phyloP scores from a whole-genome alignment of 2,329 filamentous ascomycete species.

The Malbranchea zuffiana region DNA sequence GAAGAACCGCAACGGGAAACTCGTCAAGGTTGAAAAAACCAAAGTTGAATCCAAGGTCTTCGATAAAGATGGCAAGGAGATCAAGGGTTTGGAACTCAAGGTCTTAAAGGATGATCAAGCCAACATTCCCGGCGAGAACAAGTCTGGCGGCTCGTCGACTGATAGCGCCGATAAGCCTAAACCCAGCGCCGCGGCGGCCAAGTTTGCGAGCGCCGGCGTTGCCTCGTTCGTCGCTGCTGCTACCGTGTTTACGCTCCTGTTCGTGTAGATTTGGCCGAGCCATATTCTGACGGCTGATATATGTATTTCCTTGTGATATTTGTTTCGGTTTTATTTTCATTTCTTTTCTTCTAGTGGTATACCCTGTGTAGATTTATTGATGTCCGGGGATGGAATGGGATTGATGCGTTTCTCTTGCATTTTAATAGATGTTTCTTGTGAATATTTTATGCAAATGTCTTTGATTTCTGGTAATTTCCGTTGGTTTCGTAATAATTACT shows the following conservation, averaged over 20 bases:
- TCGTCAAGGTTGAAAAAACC: constrained; percentile 50
- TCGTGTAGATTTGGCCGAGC: constrained; percentile 2
- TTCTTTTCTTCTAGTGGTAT: too few relatives aligned
- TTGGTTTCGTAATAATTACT: too few relatives aligned
- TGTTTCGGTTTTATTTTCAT: too few relatives aligned
- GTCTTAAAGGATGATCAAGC: constrained; percentile 41
- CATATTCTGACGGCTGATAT: too few relatives aligned
- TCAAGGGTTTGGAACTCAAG: constrained; percentile 54
- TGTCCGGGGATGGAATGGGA: too few relatives aligned
- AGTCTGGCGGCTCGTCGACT: constrained; percentile 16
- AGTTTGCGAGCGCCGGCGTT: constrained; percentile 8
- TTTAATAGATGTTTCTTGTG: too few relatives aligned
- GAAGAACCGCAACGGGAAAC: constrained; percentile 49
- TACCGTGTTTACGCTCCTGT: constrained; percentile 9
- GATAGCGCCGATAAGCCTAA: constrained; percentile 3
- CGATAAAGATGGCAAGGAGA: constrained; percentile 43
- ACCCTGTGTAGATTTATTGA: too few relatives aligned
- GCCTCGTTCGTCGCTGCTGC: constrained; percentile 7
- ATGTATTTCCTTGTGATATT: too few relatives aligned
- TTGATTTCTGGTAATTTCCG: too few relatives aligned
- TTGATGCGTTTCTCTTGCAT: too few relatives aligned
- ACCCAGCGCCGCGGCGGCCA: constrained; percentile 13
- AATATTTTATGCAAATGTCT: too few relatives aligned
- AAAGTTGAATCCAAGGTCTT: constrained; percentile 49
- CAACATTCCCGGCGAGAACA: constrained; percentile 45